Conservation (phyloP, 192 early-diverging fungal species). For the Coemansia sp. region DNA sequence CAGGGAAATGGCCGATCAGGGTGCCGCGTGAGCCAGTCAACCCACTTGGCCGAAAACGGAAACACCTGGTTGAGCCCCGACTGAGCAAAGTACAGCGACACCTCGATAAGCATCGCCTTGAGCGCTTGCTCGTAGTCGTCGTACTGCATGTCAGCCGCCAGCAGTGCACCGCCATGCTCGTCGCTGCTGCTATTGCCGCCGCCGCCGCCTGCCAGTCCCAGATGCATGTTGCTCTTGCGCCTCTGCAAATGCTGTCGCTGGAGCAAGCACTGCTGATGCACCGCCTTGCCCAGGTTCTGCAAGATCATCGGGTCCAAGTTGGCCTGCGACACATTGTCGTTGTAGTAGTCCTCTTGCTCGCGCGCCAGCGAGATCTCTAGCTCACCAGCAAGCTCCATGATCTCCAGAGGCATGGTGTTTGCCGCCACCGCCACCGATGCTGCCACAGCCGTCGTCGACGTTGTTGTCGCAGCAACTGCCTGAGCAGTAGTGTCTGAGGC, state of each 20-base stretch:
- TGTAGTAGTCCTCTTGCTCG: constrained; percentile 55
- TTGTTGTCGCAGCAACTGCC: no score
- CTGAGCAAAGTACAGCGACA: constrained; percentile 54
- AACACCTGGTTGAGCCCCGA: constrained; percentile 49
- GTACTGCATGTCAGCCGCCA: constrained; percentile 11
- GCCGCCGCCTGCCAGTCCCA: constrained; percentile 26
- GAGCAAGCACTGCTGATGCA: constrained; percentile 46
- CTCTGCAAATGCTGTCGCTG: constrained; percentile 47
- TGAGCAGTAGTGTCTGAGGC: neutral
- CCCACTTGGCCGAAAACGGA: constrained; percentile 54
- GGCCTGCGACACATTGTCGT: constrained; percentile 42
- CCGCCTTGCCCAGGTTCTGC: constrained; percentile 46
- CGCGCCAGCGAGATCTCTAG: constrained; percentile 53
- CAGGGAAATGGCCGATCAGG: constrained; percentile 52
- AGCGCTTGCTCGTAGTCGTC: constrained; percentile 42
- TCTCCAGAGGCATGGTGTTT: constrained; percentile 44
- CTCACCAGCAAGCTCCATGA: constrained; percentile 54
- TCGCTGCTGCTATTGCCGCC: constrained; percentile 15
- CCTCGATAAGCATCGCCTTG: constrained; percentile 41
- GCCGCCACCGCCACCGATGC: neutral
- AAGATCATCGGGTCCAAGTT: constrained; percentile 43
- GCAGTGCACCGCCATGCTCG: constrained; percentile 13
- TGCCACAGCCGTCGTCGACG: no score
- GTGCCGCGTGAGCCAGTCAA: constrained; percentile 49
- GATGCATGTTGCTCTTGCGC: constrained; percentile 58